These are phyloP conservation scores for Talaromyces sp. DNA, from an alignment of 2,329 filamentous ascomycete genomes.

Conservation along the genomic window DNA sequence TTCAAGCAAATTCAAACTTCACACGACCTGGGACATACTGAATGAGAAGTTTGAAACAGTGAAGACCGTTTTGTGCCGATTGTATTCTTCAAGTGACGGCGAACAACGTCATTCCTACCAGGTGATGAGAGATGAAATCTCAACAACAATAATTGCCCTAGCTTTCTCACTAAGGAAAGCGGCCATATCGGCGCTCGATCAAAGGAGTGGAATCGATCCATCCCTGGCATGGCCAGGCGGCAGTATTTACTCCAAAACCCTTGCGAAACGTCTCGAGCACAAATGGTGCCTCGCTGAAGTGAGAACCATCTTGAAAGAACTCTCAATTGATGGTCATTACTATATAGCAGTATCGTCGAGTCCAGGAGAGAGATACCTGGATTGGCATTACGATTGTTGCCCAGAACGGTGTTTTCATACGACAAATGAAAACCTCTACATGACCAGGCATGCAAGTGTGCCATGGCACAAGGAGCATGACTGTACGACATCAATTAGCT, in stretches of 20 bases:
- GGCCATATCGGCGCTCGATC: neutral
- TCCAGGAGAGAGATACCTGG: neutral
- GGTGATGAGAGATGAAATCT: slow-evolving; percentile 8
- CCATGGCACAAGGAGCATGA: slow-evolving; percentile 2
- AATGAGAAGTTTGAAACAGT: slow-evolving; percentile 10
- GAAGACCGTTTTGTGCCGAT: slow-evolving; percentile 4
- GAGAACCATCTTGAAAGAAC: slow-evolving; percentile 8
- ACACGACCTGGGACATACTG: neutral
- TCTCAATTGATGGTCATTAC: slow-evolving; percentile 15
- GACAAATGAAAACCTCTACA: slow-evolving; percentile 8
- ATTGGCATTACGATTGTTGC: too few relatives aligned
- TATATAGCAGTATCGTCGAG: slow-evolving; percentile 6
- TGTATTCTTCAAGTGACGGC: neutral
- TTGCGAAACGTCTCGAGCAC: slow-evolving; percentile 2
- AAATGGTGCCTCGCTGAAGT: slow-evolving; percentile 14
- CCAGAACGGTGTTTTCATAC: neutral
- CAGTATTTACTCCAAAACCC: slow-evolving; percentile 1
- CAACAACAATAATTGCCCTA: slow-evolving; percentile 14
- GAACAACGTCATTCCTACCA: slow-evolving; percentile 4
- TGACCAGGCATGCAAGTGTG: neutral
- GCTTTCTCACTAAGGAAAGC: slow-evolving; percentile 9
- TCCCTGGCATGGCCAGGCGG: slow-evolving; percentile 4
- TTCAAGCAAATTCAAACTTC: too few relatives aligned
- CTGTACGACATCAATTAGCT: slow-evolving; percentile 2
- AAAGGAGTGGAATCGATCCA: neutral